phyloP scores from a whole-genome alignment of 2,329 filamentous ascomycete species.

The Esteya vermicola region DNA sequence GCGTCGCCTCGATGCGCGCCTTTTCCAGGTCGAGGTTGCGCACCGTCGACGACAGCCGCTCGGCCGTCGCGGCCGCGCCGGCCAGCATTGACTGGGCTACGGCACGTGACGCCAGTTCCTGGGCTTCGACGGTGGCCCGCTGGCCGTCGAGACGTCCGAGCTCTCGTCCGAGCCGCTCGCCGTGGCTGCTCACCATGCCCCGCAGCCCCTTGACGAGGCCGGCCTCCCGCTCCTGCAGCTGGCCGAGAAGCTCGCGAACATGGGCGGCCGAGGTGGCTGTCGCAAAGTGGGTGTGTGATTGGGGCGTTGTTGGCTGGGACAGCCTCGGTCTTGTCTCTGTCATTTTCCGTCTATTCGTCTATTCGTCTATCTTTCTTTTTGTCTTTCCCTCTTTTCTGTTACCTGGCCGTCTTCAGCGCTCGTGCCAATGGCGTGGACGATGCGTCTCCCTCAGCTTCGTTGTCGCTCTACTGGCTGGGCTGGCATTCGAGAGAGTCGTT shows the following conservation, averaged over 20 bases:
- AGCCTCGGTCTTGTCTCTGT: no score
- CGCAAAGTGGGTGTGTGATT: background rate
- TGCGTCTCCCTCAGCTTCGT: no score
- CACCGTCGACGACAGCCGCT: slow-evolving; percentile 73
- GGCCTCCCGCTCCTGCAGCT: background rate
- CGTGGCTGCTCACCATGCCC: slow-evolving; percentile 26
- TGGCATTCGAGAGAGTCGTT: no score
- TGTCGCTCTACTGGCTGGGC: no score
- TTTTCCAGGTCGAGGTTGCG: slow-evolving; percentile 84
- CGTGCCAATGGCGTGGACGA: no score
- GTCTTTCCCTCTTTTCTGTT: no score
- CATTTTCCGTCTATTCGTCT: no score
- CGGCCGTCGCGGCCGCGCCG: slow-evolving; percentile 70
- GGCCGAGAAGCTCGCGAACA: background rate
- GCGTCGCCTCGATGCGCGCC: slow-evolving; percentile 74
- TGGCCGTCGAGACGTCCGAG: slow-evolving; percentile 78
- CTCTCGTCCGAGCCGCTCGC: slow-evolving; percentile 66
- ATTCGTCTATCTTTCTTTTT: no score
- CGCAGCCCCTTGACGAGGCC: background rate
- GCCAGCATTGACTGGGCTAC: slow-evolving; percentile 88
- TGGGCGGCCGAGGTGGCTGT: background rate
- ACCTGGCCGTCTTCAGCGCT: no score
- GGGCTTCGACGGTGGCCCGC: slow-evolving; percentile 74
- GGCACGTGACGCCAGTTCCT: slow-evolving; percentile 67
- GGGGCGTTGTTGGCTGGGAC: no score